Percentiles rank a stretch among this genome's conserved stretches.
Evolutionary conservation across 1,284 basidiomycete genomes (phyloP).

Genomic region (Peniophora sp.): DNA sequence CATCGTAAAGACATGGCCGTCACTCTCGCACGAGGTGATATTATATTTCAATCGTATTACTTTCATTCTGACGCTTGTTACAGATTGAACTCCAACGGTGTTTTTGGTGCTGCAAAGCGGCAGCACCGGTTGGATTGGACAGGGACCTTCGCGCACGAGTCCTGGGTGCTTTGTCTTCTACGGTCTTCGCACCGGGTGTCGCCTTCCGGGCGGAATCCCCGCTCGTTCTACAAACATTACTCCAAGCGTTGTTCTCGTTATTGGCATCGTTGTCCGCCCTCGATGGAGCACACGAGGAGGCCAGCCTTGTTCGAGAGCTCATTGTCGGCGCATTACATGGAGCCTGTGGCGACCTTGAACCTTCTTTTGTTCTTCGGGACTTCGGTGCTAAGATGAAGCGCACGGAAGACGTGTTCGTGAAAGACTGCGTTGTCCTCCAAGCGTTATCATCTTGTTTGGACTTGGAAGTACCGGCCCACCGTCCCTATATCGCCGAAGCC

Average conservation of each 20-base stretch:
- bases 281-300: constrained; percentile 14
- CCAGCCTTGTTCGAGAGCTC: constrained; percentile 20
- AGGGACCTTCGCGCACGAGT: constrained; percentile 38
- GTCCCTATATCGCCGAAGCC: constrained; percentile 24
- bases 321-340: constrained; percentile 20
- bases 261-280: constrained; percentile 27
- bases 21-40: constrained; percentile 38
- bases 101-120: constrained; percentile 60
- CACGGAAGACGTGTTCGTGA: constrained; percentile 22
- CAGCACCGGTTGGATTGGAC: constrained; percentile 24
- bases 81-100: constrained; percentile 50
- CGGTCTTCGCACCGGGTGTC: constrained; percentile 39
- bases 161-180: constrained; percentile 37
- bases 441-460: constrained; percentile 24
- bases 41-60: not conserved
- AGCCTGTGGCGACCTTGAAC: constrained; percentile 21
- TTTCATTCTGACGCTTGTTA: not conserved
- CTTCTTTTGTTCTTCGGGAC: constrained; percentile 26
- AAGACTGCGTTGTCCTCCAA: constrained; percentile 25
- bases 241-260: constrained; percentile 44
- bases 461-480: constrained; percentile 19
- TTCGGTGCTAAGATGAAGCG: constrained; percentile 24
- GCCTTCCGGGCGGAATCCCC: constrained; percentile 36
- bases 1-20: constrained; percentile 45
- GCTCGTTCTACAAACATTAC: constrained; percentile 41